Base-by-base conservation (phyloP, 2,329 filamentous ascomycete genomes). In the Verticillium nubilum region DNA sequence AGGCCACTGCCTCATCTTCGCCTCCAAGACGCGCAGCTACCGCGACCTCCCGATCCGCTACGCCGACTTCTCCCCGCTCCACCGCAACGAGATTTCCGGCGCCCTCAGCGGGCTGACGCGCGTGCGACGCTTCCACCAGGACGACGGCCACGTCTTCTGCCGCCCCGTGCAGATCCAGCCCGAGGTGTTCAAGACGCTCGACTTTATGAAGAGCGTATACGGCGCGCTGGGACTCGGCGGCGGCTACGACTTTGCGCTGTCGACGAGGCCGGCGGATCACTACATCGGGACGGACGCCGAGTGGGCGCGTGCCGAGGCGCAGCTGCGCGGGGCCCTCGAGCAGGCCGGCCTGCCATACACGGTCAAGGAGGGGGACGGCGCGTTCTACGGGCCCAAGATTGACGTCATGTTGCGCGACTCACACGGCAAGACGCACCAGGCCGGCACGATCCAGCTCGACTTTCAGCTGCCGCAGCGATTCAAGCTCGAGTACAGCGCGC, bases 321-420 rank as follows among this genome's bases (percentile, higher is more conserved):
- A 73, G 10, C 61, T 79, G 58, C 72, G 69, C 59, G 69, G 73
- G 54, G 77, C 76, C 1, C 64, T 78, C 1, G 84, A 88, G 59
- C 85, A 90, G 65, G 92, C 91, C 15, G 88, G 87, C 10, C 83
- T 86, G 66, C 75, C 82, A 35, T 96, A 91, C 90, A 83, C 81
- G 2, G 66, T 94, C 60, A 94, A 92, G 63, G 83, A 88, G 67
- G 91, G 91, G 12, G 92, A 96, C 61, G 92, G 92, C 15, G 92
- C 92, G 4, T 96, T 96, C 69, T 96, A 96, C 68, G 92, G 92
- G 0, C 92, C 92, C 31, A 96, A 96, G 76, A 96, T 96, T 64
- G 92, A 96, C 69, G 90, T 96, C 52, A 86, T 96, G 42, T 74
- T 96, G 53, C 85, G 83, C 62, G 92, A 96, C 69, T 87, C 88